A percentile compares a stretch with the other conserved stretches of the same genome.
These are phyloP conservation scores for Pleurozium schreberi DNA, from an alignment of 225 moss, liverwort and hornwort genomes.

Conservation along the genomic window DNA sequence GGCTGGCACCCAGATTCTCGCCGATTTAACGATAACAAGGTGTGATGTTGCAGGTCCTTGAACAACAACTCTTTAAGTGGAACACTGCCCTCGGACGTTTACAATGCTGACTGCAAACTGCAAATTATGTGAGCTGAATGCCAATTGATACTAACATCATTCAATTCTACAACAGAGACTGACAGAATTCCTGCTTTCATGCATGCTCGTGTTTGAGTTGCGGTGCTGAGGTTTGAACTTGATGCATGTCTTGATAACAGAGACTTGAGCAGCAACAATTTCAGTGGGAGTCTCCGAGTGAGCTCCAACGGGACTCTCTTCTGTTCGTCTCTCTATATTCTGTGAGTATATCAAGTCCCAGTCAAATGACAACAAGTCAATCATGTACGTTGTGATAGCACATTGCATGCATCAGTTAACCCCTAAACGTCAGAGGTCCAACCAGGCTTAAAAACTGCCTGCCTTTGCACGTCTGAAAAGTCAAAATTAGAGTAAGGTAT, in stretches of 20 bases:
- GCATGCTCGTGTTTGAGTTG: too few relatives aligned
- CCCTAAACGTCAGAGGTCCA: too few relatives aligned
- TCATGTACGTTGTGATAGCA: not conserved
- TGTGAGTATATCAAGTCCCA: not conserved
- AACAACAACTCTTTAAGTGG: accelerated
- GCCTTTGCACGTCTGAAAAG: too few relatives aligned
- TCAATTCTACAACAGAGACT: not conserved
- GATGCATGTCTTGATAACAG: not conserved
- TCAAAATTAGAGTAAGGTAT: too few relatives aligned
- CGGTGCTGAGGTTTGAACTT: not conserved
- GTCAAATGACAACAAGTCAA: not conserved
- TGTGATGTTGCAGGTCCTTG: not conserved
- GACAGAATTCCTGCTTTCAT: not conserved
- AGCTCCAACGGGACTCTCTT: not conserved
- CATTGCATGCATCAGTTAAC: too few relatives aligned
- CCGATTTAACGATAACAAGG: not conserved
- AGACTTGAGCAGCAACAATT: not conserved
- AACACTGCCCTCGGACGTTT: not conserved
- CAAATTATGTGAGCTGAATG: too few relatives aligned
- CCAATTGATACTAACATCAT: not conserved
- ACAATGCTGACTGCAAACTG: not conserved
- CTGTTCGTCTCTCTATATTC: accelerated
- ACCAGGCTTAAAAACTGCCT: too few relatives aligned
- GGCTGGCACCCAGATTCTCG: accelerated
- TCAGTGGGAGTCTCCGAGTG: not conserved